Percentiles rank a stretch among this genome's conserved stretches.
Conservation (phyloP, 2,329 filamentous ascomycete genomes). For the Myriangium duriaei region DNA sequence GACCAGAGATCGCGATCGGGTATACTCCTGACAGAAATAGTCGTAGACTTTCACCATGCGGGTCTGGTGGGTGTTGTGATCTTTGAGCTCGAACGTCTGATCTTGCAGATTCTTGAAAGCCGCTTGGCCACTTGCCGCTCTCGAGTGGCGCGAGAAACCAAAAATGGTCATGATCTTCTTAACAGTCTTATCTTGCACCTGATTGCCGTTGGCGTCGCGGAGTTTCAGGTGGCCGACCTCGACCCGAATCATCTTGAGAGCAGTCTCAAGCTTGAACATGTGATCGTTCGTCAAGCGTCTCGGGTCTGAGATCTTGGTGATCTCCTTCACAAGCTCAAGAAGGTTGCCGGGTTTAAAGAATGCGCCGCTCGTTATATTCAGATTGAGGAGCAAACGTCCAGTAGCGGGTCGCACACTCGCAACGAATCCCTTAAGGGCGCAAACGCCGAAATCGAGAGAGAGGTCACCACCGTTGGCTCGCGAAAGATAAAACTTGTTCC, state of each 20-base stretch:
- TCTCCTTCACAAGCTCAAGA: slow-evolving; percentile 23
- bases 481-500: slow-evolving; percentile 41
- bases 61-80: slow-evolving; percentile 15
- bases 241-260: slow-evolving; percentile 32
- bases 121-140: no score
- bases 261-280: slow-evolving; percentile 17
- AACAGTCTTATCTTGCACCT: slow-evolving; percentile 20
- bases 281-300: not conserved
- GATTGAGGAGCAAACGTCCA: slow-evolving; percentile 46
- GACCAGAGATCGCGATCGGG: slow-evolving; percentile 26
- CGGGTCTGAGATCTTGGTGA: slow-evolving; percentile 14
- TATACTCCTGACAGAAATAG: slow-evolving; percentile 35
- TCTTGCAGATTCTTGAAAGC: no score
- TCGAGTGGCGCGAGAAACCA: no score
- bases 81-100: slow-evolving; percentile 39
- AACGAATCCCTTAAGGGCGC: slow-evolving; percentile 49
- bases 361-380: slow-evolving; percentile 49
- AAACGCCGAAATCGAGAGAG: slow-evolving; percentile 39
- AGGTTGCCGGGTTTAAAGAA: slow-evolving; percentile 38
- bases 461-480: slow-evolving; percentile 12
- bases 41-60: slow-evolving; percentile 39
- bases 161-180: no score
- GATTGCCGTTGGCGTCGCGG: slow-evolving; percentile 5
- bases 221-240: slow-evolving; percentile 26
- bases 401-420: slow-evolving; percentile 48